phyloP scores from a whole-genome alignment of 1,284 basidiomycete genomes.

The Ceratobasidium sp. region DNA sequence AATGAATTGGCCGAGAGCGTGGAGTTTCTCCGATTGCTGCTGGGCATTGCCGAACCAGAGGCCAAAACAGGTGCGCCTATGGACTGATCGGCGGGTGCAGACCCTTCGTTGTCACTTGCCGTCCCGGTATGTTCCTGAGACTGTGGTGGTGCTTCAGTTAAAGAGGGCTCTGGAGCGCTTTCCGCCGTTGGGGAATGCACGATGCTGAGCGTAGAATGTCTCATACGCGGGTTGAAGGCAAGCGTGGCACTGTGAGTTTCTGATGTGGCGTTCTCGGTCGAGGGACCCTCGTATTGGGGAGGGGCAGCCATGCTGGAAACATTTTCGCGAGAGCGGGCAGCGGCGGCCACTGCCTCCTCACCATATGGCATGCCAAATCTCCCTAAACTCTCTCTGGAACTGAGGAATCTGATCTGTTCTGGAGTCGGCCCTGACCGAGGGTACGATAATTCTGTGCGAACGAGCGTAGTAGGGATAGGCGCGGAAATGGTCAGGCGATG shows the following conservation, averaged over 20 bases:
- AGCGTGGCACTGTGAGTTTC: background rate
- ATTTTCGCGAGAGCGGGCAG: slow-evolving; percentile 51
- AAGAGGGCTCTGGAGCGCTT: background rate
- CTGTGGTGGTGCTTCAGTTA: background rate
- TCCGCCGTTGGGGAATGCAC: background rate
- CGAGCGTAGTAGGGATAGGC: slow-evolving; percentile 63
- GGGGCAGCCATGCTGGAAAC: background rate
- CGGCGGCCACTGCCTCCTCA: slow-evolving; percentile 60
- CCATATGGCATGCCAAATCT: slow-evolving; percentile 66
- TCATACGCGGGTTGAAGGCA: background rate
- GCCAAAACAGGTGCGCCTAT: background rate
- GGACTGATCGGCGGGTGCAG: slow-evolving; percentile 9
- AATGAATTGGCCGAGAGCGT: slow-evolving; percentile 34
- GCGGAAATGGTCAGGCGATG: slow-evolving; percentile 57
- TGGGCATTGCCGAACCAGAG: slow-evolving; percentile 15
- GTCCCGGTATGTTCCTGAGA: background rate
- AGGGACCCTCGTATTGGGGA: slow-evolving; percentile 14
- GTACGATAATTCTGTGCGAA: slow-evolving; percentile 62
- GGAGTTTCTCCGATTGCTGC: slow-evolving; percentile 14
- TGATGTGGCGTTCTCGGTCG: slow-evolving; percentile 25
- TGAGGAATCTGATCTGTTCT: slow-evolving; percentile 64
- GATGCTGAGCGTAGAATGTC: background rate
- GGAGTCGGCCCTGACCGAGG: slow-evolving; percentile 64
- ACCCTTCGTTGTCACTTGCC: background rate
- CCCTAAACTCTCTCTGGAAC: slow-evolving; percentile 61